phyloP scores from a whole-genome alignment of 495 filamentous ascomycete genomes.

The Aspergillus leporis region DNA sequence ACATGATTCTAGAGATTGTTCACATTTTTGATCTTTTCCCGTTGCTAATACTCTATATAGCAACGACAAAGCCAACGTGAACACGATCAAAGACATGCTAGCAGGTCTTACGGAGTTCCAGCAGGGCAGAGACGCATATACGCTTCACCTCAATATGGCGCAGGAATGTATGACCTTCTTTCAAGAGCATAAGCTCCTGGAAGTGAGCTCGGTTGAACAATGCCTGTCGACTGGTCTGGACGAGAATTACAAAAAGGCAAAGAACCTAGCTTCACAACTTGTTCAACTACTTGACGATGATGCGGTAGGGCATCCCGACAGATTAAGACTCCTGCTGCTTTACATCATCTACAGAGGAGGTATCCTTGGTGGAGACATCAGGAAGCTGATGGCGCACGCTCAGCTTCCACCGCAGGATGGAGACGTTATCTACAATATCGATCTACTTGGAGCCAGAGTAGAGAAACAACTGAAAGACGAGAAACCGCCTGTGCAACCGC shows the following conservation, averaged over 20 bases:
- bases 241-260: conserved; percentile 88
- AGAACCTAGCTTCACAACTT: conserved; percentile 80
- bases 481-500: conserved; percentile 59
- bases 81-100: conserved; percentile 96
- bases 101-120: conserved; percentile 93
- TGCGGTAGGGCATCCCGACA: conserved; percentile 63
- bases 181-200: conserved; percentile 76
- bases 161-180: conserved; percentile 95
- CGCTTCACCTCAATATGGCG: conserved; percentile 95
- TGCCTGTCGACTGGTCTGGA: conserved; percentile 88
- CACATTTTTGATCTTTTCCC: neutral
- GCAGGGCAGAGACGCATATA: conserved; percentile 91
- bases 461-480: conserved; percentile 76
- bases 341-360: conserved; percentile 89
- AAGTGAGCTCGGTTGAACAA: conserved; percentile 84
- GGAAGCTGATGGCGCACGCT: conserved; percentile 82
- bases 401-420: conserved; percentile 72
- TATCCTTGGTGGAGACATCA: conserved; percentile 80
- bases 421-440: conserved; percentile 73
- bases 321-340: conserved; percentile 78
- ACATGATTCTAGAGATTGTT: neutral
- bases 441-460: conserved; percentile 75
- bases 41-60: conserved; percentile 26
- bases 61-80: conserved; percentile 68
- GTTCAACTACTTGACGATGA: conserved; percentile 86